A percentile compares a stretch with the other conserved stretches of the same genome.
These are phyloP conservation scores for Penicillium flavigenum DNA, from an alignment of 495 filamentous ascomycete species.

Conservation along the genomic window DNA sequence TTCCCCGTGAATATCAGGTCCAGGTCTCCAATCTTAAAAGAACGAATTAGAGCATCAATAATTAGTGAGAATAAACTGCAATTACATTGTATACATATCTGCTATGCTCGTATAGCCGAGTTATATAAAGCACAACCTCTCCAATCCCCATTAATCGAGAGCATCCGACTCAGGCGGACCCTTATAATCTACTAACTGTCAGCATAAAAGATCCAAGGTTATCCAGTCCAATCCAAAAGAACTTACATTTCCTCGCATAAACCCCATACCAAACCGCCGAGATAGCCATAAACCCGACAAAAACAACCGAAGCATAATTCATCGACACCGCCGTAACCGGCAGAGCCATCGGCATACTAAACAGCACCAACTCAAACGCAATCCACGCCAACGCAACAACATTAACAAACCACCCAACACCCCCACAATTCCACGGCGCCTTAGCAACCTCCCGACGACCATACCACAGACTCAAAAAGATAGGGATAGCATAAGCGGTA, in stretches of 20 bases:
- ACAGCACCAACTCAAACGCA: slow-evolving; percentile 57
- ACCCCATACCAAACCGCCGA: slow-evolving; percentile 44
- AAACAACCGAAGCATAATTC: slow-evolving; percentile 66
- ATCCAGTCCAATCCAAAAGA: background rate
- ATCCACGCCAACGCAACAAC: slow-evolving; percentile 59
- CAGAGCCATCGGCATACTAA: slow-evolving; percentile 52
- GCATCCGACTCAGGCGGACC: slow-evolving; percentile 48
- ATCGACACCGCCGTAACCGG: slow-evolving; percentile 50
- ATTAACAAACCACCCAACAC: slow-evolving; percentile 57
- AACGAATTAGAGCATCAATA: too few relatives aligned
- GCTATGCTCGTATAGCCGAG: too few relatives aligned
- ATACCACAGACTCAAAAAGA: slow-evolving; percentile 53
- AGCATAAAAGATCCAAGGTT: slow-evolving; percentile 3
- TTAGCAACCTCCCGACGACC: slow-evolving; percentile 50
- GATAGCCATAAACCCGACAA: slow-evolving; percentile 53
- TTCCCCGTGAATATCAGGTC: too few relatives aligned
- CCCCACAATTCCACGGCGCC: slow-evolving; percentile 56
- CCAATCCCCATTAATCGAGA: slow-evolving; percentile 3
- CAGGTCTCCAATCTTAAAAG: too few relatives aligned
- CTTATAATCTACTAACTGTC: slow-evolving; percentile 38
- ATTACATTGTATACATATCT: too few relatives aligned
- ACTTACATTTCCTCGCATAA: slow-evolving; percentile 48
- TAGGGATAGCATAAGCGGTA: slow-evolving; percentile 58
- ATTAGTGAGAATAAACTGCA: too few relatives aligned
- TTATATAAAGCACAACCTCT: too few relatives aligned